Base-by-base conservation (phyloP, 164 flowering plant genomes). In the Cinnamomum chago region DNA sequence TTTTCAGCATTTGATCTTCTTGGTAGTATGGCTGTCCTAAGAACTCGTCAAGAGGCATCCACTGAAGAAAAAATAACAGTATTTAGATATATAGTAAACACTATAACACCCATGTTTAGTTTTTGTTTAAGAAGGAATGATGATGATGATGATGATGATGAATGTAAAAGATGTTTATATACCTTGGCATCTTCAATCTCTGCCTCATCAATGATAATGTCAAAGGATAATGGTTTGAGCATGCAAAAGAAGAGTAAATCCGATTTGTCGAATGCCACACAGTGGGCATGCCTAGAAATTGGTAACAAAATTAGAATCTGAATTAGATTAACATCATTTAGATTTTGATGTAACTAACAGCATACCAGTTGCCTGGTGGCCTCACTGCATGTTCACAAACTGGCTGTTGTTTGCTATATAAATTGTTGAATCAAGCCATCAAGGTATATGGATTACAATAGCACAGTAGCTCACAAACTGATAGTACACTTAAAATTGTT, bases 131-230 rank as follows among this genome's bases (percentile, higher is more conserved):
- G 60, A 13, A 55, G n/a, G 60, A 17, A 55, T 1, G 17, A 20
- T 55, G n/a, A 55, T 17, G 18, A 24, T 24, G 25, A 24, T 24
- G 25, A 24, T 24, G 27, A 20, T 55, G n/a, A 13, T 13, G 58
- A 15, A 1, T 55, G 20, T 55, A 55, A 55, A 13, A 55, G n/a
- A 55, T 3, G 17, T 20, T 17, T 15, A 5, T 15, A 20, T 79
- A 89, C 92, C 90, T 85, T 85, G 10, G 90, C 90, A 67, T 81
- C 92, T 81, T 87, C 85, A 69, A 90, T 84, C 78, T 90, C 94
- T 25, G 80, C 76, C 60, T 83, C 90, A 24, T 87, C 92, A 0
- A 88, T 81, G 7, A 70, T 76, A 71, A 90, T 90, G 30, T 86
- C 82, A 33, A 35, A 78, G 2, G 92, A 85, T 70, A 85, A 23